Conservation (phyloP, 495 filamentous ascomycete genomes). For the Tuber calosporum region DNA sequence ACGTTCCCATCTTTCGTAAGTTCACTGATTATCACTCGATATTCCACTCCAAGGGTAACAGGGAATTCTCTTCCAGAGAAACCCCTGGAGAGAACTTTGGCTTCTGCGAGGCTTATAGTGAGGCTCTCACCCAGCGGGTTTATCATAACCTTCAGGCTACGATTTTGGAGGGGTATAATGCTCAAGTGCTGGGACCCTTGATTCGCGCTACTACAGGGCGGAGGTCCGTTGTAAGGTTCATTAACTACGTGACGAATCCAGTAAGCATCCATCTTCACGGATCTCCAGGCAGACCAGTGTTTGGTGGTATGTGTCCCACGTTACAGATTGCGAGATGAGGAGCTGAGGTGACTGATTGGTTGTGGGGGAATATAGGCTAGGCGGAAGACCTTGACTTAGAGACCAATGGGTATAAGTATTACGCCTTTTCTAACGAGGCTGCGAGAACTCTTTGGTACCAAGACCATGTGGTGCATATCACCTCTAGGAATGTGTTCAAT, state of each 20-base stretch:
- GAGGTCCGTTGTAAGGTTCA: no score
- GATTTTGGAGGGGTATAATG: slow-evolving; percentile 49
- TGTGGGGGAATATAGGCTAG: no score
- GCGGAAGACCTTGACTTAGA: no score
- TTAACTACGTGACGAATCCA: no score
- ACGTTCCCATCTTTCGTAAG: slow-evolving; percentile 14
- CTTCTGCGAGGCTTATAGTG: slow-evolving; percentile 49
- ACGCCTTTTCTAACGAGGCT: slow-evolving; percentile 53
- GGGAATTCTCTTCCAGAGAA: slow-evolving; percentile 10
- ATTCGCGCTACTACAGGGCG: no score
- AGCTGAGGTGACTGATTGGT: no score
- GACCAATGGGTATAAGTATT: no score
- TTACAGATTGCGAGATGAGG: no score
- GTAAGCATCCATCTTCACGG: no score
- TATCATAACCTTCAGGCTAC: slow-evolving; percentile 47
- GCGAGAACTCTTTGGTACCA: slow-evolving; percentile 54
- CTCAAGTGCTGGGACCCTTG: no score
- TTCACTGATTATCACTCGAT: slow-evolving; percentile 22
- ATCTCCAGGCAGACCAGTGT: no score
- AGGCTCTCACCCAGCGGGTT: slow-evolving; percentile 45
- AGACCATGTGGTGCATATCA: slow-evolving; percentile 48
- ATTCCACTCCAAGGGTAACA: not conserved
- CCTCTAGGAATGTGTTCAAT: slow-evolving; percentile 51
- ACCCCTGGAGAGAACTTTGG: slow-evolving; percentile 37
- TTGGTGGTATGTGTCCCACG: no score